These are phyloP conservation scores for Solanum clarkiae DNA, from an alignment of 257 asterid genomes.

Conservation along the genomic window DNA sequence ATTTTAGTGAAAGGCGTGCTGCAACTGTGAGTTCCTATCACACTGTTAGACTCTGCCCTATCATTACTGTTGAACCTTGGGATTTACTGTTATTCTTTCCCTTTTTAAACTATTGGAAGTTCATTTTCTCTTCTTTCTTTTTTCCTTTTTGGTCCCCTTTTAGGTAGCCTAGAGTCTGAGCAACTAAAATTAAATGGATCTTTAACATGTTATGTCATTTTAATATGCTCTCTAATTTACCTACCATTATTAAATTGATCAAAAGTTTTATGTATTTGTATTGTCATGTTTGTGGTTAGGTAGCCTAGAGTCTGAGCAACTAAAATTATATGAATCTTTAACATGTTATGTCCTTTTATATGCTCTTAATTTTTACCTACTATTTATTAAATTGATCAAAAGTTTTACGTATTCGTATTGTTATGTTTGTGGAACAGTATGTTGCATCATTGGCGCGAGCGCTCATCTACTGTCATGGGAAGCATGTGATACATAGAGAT, in stretches of 20 bases:
- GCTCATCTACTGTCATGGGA: conserved; percentile 90
- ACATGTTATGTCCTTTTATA: background rate
- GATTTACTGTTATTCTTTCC: background rate
- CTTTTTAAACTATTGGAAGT: background rate
- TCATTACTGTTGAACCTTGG: background rate
- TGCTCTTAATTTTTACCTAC: background rate
- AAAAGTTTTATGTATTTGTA: background rate
- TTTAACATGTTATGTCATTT: background rate
- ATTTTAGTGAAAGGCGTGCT: conserved; percentile 83
- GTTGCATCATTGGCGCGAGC: conserved; percentile 94
- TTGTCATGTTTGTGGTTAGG: background rate
- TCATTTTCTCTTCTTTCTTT: background rate
- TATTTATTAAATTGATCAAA: background rate
- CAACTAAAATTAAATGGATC: background rate
- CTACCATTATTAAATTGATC: background rate
- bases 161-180: background rate
- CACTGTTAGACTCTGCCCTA: background rate
- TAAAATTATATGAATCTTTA: background rate
- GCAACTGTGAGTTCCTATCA: conserved; percentile 62
- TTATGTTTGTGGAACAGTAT: conserved; percentile 32
- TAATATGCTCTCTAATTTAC: background rate
- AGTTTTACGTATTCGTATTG: background rate
- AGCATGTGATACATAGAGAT: conserved; percentile 97
- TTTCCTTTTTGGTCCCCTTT: background rate
- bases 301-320: background rate